Conservation (phyloP, 176 grass and related monocot species). For the Eleusine indica region DNA sequence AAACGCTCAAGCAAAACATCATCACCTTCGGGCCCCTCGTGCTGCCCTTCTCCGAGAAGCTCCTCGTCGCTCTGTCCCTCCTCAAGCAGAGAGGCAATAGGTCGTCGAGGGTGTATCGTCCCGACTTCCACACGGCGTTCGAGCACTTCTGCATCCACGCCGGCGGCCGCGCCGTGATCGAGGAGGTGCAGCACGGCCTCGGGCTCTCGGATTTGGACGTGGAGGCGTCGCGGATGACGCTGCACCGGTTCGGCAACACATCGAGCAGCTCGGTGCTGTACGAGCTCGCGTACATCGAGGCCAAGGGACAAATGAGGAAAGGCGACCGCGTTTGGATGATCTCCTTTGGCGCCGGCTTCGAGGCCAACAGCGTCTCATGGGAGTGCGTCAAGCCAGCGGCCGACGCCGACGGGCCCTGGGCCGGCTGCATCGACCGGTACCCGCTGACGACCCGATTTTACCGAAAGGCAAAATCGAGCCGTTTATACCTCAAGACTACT, state of each 20-base stretch:
- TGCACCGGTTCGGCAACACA: slow-evolving; percentile 49
- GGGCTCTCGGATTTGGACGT: slow-evolving; percentile 45
- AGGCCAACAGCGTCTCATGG: slow-evolving; percentile 43
- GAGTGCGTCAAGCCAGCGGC: slow-evolving; percentile 32
- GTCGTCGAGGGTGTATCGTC: slow-evolving; percentile 36
- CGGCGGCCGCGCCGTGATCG: slow-evolving; percentile 36
- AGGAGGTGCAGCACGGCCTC: slow-evolving; percentile 42
- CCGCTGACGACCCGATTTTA: slow-evolving; percentile 23
- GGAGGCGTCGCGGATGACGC: slow-evolving; percentile 53
- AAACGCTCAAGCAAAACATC: slow-evolving; percentile 50
- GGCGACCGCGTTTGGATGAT: slow-evolving; percentile 46
- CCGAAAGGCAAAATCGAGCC: too few relatives aligned
- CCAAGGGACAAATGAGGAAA: slow-evolving; percentile 29
- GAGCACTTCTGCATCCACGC: slow-evolving; percentile 87
- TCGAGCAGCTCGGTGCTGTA: slow-evolving; percentile 46
- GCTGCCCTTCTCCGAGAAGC: slow-evolving; percentile 50
- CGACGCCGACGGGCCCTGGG: slow-evolving; percentile 44
- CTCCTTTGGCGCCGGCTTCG: slow-evolving; percentile 43
- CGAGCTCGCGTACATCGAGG: slow-evolving; percentile 45
- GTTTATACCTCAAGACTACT: too few relatives aligned
- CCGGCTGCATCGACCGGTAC: slow-evolving; percentile 36
- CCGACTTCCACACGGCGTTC: slow-evolving; percentile 71
- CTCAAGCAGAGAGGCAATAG: slow-evolving; percentile 27
- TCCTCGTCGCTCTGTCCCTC: slow-evolving; percentile 33
- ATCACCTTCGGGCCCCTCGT: slow-evolving; percentile 39